Evolutionary conservation across 257 asterid genomes (phyloP), one percentile per base, ranked within the genome.

Genomic region (Marsdenia floribunda): DNA sequence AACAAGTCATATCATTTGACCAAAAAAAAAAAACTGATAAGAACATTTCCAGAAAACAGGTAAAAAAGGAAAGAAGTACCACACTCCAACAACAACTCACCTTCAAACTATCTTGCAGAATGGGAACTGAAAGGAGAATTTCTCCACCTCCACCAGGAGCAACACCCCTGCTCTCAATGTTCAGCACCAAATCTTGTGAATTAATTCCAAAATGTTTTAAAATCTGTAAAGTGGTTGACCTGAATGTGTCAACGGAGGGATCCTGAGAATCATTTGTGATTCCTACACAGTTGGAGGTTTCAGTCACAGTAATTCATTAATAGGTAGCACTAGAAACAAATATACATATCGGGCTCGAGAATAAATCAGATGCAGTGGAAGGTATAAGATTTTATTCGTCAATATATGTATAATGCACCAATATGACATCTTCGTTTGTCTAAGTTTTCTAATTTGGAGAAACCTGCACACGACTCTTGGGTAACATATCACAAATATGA

Each of bases 71-170:
- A 55, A 38, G 71, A 42, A 44, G 49, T 7, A 66, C 46, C 44
- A 38, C 29, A 66, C 14, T 37, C 38, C 49, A 35, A 37, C 21
- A 2, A 13, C 4, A 66, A 68, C 82, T 79, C 80, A 88, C 99
- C 81, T 85, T 89, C 59, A 94, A 80, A 77, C 90, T 82, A 72
- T 87, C 87, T 71, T 84, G 92, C 68, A 92, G 82, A 75, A 83
- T 77, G 7, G 98, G 97, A 68, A 92, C 72, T 1, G 93, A 89
- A 67, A 94, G 88, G 72, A 80, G 50, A 67, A 92, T 86, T 84
- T 88, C 95, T 50, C 99, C 99, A 70, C 99, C 99, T 71, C 97
- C 99, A 58, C 70, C 83, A 54, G 99, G 99, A 73, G 93, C 85
- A 76, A 92, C 97, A 24, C 97, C 99, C 44, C 97, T 85, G 77